Conservation (phyloP, 345 rosid genomes). For the Brassica napus region DNA sequence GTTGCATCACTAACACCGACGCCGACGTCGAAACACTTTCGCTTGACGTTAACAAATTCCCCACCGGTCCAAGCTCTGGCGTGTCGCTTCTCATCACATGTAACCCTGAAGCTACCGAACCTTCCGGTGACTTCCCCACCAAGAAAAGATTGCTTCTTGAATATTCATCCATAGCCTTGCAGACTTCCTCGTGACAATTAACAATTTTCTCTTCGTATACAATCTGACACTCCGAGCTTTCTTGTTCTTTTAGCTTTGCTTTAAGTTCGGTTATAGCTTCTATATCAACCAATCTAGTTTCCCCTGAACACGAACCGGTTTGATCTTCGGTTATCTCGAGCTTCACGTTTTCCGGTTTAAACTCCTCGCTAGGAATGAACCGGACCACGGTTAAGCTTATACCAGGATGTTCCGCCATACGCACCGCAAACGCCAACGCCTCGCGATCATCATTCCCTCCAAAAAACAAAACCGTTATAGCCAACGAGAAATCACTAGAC, state of each 20-base stretch:
- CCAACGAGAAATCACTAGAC: constrained; percentile 62
- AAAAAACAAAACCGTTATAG: constrained; percentile 62
- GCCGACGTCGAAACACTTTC: constrained; percentile 49
- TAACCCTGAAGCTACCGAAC: constrained; percentile 43
- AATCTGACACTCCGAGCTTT: constrained; percentile 25
- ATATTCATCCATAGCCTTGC: constrained; percentile 34
- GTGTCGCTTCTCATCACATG: constrained; percentile 29
- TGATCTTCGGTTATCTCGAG: constrained; percentile 38
- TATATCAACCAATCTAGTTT: constrained; percentile 37
- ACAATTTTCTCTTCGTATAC: constrained; percentile 50
- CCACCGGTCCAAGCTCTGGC: constrained; percentile 39
- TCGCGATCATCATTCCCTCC: constrained; percentile 86
- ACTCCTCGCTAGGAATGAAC: constrained; percentile 43
- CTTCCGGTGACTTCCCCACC: constrained; percentile 58
- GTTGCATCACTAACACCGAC: constrained; percentile 60
- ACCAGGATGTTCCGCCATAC: constrained; percentile 91
- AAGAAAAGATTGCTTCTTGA: constrained; percentile 52
- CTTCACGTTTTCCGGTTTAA: constrained; percentile 44
- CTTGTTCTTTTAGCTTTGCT: constrained; percentile 28
- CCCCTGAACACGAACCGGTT: constrained; percentile 11
- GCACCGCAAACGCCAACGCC: constrained; percentile 72
- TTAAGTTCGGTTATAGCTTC: constrained; percentile 43
- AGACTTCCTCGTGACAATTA: constrained; percentile 40
- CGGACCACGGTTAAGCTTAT: constrained; percentile 52
- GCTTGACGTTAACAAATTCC: constrained; percentile 42